Evolutionary conservation across 1,284 basidiomycete genomes (phyloP), one percentile per base, ranked within the genome.

Genomic region (Ganoderma leucocontextum): DNA sequence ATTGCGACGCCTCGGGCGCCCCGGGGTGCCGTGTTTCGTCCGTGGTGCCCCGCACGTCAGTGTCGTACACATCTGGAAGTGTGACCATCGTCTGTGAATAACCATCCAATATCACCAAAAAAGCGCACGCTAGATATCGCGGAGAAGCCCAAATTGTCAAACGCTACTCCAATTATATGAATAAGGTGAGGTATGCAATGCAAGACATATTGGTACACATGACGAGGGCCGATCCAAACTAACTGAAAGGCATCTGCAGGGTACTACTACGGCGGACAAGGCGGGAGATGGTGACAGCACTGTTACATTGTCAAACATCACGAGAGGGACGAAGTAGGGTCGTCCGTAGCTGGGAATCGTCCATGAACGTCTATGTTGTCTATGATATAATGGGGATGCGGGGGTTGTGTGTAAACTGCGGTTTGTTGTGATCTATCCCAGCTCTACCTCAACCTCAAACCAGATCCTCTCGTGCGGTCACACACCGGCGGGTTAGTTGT

Each of bases 311-410:
- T n/a, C 15, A 38, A n/a, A 17, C 35, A 38, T 60, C 38, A 29
- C 41, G 9, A 39, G 35, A 15, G n/a, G 25, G 17, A 19, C 19
- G 4, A 36, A 3, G 6, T 29, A 12, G 19, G 33, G 35, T 57
- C 17, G n/a, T 53, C 52, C 52, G 25, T 53, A n/a, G 2, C 52
- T 25, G 25, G 52, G 15, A 5, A 49, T 55, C 53, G 7, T 55
- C 53, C 22, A 29, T 35, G 10, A 55, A 55, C 8, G 35, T 58
- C 35, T 58, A 58, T 58, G 55, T 25, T 41, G n/a, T 60, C 57
- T 60, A 52, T 19, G 19, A 58, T 58, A 58, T 22, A 12, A 60
- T 60, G 22, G 47, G n/a, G 10, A 22, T 42, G 36, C 10, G n/a
- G 22, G 22, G 22, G 12, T 29, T 10, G 38, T 25, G 58, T 41